Evolutionary conservation across 83 land plant genomes (phyloP).

Genomic region (Picea abies): DNA sequence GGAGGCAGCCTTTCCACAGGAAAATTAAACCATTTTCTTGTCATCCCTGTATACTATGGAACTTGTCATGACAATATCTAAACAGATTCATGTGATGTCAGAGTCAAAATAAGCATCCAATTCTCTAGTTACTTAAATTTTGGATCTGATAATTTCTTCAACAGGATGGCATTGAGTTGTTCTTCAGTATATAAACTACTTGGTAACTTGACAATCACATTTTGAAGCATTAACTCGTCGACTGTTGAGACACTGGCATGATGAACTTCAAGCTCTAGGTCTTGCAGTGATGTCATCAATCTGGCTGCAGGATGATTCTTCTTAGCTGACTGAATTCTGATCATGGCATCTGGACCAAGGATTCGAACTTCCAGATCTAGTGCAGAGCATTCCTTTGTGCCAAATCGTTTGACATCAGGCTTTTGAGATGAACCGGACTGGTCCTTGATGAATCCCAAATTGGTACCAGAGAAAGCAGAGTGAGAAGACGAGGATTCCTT

Average conservation of each 20-base stretch:
- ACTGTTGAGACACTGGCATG: slow-evolving; percentile 56
- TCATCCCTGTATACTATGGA: not conserved
- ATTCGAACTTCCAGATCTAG: slow-evolving; percentile 52
- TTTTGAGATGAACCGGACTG: slow-evolving; percentile 6
- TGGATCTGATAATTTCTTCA: not conserved
- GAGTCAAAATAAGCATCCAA: not conserved
- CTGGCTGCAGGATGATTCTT: slow-evolving; percentile 39
- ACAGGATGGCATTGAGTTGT: not conserved
- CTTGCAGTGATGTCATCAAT: slow-evolving; percentile 57
- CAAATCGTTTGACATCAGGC: slow-evolving; percentile 6
- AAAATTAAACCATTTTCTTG: not conserved
- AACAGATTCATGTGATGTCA: not conserved
- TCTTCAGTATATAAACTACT: not conserved
- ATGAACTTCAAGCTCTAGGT: slow-evolving; percentile 49
- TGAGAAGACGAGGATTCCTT: slow-evolving; percentile 30
- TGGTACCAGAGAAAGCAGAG: not conserved
- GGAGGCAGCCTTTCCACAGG: not conserved
- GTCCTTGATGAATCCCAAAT: not conserved
- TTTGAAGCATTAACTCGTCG: slow-evolving; percentile 59
- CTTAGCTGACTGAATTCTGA: slow-evolving; percentile 44
- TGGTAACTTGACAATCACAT: slow-evolving; percentile 51
- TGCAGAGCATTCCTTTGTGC: slow-evolving; percentile 5
- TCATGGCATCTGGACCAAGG: slow-evolving; percentile 52
- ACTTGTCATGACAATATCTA: not conserved
- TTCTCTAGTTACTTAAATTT: not conserved